These are phyloP conservation scores for Penicillium coffeae DNA, from an alignment of 495 filamentous ascomycete species.

Conservation along the genomic window DNA sequence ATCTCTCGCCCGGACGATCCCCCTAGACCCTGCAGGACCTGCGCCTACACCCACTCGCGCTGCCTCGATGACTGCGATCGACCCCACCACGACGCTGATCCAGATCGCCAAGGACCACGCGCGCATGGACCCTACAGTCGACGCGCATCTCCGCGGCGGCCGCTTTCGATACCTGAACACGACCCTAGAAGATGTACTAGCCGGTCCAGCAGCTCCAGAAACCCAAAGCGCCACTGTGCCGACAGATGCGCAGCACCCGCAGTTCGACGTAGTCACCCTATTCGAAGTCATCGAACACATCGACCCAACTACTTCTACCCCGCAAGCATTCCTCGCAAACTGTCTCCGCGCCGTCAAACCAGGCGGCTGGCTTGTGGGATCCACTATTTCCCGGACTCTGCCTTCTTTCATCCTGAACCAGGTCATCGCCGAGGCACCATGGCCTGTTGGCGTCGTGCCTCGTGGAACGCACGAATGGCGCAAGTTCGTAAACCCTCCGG, in stretches of 20 bases:
- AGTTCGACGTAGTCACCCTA: slow-evolving; percentile 73
- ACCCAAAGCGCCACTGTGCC: slow-evolving; percentile 1
- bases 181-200: slow-evolving; percentile 63
- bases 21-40: slow-evolving; percentile 42
- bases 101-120: slow-evolving; percentile 73
- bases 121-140: slow-evolving; percentile 56
- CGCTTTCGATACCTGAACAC: slow-evolving; percentile 68
- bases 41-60: slow-evolving; percentile 55
- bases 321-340: slow-evolving; percentile 63
- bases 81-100: slow-evolving; percentile 77
- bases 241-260: not conserved
- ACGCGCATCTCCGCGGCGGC: slow-evolving; percentile 41
- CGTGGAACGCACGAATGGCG: slow-evolving; percentile 91
- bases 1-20: slow-evolving; percentile 69
- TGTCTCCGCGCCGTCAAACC: slow-evolving; percentile 74
- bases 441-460: slow-evolving; percentile 81
- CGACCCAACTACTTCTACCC: slow-evolving; percentile 45
- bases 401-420: slow-evolving; percentile 89
- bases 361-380: slow-evolving; percentile 87
- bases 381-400: slow-evolving; percentile 85
- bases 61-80: slow-evolving; percentile 71
- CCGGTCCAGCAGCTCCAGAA: slow-evolving; percentile 5
- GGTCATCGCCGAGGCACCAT: slow-evolving; percentile 74
- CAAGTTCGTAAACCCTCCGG: slow-evolving; percentile 87
- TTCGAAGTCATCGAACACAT: slow-evolving; percentile 98